These are phyloP conservation scores for Periglandula ipomoeae DNA, from an alignment of 2,329 filamentous ascomycete species.

Conservation along the genomic window DNA sequence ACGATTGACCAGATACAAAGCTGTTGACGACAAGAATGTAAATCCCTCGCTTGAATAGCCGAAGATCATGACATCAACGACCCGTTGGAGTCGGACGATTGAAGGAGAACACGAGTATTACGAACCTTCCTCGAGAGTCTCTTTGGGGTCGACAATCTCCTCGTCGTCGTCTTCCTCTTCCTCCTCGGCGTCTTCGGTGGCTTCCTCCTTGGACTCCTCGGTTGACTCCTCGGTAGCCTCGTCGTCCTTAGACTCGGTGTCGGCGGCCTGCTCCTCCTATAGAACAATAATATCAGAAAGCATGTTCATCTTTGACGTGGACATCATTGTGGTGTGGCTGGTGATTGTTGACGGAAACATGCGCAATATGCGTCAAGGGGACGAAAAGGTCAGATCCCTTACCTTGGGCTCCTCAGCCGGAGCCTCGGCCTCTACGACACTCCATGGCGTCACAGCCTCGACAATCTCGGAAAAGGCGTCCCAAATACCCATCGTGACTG, in stretches of 20 bases:
- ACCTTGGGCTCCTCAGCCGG: constrained; percentile 56
- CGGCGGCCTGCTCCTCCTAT: constrained; percentile 28
- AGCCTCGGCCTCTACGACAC: constrained; percentile 56
- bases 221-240: constrained; percentile 15
- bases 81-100: neutral
- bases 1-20: neutral
- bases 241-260: constrained; percentile 47
- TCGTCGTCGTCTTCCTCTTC: constrained; percentile 42
- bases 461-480: constrained; percentile 55
- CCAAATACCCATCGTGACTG: constrained; percentile 56
- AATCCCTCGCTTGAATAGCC: constrained; percentile 3
- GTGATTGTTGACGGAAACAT: neutral
- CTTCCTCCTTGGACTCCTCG: constrained; percentile 21
- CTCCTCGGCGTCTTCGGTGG: constrained; percentile 33
- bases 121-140: constrained; percentile 85
- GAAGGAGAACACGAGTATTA: constrained; percentile 9
- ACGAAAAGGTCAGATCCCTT: constrained; percentile 16
- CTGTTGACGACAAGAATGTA: neutral
- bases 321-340: neutral
- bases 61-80: neutral
- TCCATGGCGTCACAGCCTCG: constrained; percentile 57
- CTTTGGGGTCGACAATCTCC: constrained; percentile 78
- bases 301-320: neutral
- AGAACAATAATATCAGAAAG: neutral
- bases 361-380: neutral